Percentiles rank a stretch among this genome's conserved stretches.
Conservation (phyloP, 2,329 filamentous ascomycete genomes). For the Fusarium haematococcum region DNA sequence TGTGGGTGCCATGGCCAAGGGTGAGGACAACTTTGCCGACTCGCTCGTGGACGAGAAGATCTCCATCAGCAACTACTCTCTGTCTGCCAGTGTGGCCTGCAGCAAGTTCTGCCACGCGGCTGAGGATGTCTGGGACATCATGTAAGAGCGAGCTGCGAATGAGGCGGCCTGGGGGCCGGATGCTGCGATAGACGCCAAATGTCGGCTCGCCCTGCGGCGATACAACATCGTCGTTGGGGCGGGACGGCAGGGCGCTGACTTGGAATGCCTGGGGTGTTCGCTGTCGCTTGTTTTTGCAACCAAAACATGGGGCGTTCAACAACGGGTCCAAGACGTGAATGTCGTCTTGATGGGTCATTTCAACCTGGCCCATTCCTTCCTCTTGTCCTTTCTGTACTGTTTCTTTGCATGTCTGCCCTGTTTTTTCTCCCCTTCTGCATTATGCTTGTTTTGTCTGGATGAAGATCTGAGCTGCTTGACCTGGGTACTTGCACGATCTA, state of each 20-base stretch:
- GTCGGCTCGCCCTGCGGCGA: conserved; percentile 63
- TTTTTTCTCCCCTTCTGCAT: conserved; percentile 12
- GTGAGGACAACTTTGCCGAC: conserved; percentile 94
- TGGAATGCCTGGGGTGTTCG: conserved; percentile 76
- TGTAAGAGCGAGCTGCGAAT: conserved; percentile 64
- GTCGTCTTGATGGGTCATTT: conserved; percentile 70
- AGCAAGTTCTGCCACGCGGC: conserved; percentile 99
- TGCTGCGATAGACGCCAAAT: conserved; percentile 40
- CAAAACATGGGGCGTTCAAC: conserved; percentile 86
- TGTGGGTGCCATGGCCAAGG: conserved; percentile 98
- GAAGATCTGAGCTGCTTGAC: background rate
- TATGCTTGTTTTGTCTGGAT: conserved; percentile 7
- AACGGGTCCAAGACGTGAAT: conserved; percentile 74
- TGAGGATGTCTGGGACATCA: conserved; percentile 94
- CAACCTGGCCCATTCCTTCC: conserved; percentile 67
- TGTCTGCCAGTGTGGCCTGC: conserved; percentile 97
- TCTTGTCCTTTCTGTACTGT: conserved; percentile 32
- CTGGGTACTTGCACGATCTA: conserved; percentile 13
- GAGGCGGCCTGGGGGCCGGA: conserved; percentile 26
- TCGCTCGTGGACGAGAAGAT: conserved; percentile 96
- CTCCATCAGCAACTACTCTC: conserved; percentile 96
- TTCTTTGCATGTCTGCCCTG: conserved; percentile 26
- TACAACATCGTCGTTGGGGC: conserved; percentile 76
- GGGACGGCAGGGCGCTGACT: conserved; percentile 60
- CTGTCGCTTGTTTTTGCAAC: conserved; percentile 88